Percentiles rank a stretch among this genome's conserved stretches.
These are phyloP conservation scores for Claviceps maximensis DNA, from an alignment of 2,329 filamentous ascomycete species.

Conservation along the genomic window DNA sequence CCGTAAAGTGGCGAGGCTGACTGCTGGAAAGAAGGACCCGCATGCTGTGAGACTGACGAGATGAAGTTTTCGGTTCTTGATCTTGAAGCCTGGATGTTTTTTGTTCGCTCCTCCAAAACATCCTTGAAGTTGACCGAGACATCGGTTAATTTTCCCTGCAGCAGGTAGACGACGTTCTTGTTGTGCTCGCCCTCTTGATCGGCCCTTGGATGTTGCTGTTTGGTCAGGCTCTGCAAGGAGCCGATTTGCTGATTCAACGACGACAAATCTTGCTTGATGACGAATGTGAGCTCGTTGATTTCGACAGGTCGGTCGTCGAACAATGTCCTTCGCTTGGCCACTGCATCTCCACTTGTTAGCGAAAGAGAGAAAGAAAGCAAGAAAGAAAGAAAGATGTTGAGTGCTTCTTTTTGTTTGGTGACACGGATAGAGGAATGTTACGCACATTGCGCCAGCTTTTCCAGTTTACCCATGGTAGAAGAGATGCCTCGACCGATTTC, in stretches of 20 bases:
- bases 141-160: slow-evolving; percentile 84
- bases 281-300: slow-evolving; percentile 91
- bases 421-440: slow-evolving; percentile 6
- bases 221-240: slow-evolving; percentile 62
- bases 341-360: slow-evolving; percentile 25
- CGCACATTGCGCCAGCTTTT: slow-evolving; percentile 75
- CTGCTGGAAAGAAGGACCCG: slow-evolving; percentile 53
- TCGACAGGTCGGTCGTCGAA: slow-evolving; percentile 96
- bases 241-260: slow-evolving; percentile 76
- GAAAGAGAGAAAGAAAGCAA: not conserved
- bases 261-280: slow-evolving; percentile 95
- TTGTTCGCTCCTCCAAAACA: slow-evolving; percentile 87
- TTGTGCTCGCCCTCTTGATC: slow-evolving; percentile 92
- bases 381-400: not conserved
- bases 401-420: not conserved
- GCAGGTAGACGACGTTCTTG: slow-evolving; percentile 86
- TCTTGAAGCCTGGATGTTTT: slow-evolving; percentile 91
- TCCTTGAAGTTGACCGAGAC: slow-evolving; percentile 96
- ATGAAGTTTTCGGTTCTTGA: slow-evolving; percentile 95
- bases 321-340: slow-evolving; percentile 91
- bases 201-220: slow-evolving; percentile 58
- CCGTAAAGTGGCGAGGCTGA: slow-evolving; percentile 81
- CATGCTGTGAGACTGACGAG: slow-evolving; percentile 69
- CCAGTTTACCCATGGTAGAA: slow-evolving; percentile 85
- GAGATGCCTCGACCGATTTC: slow-evolving; percentile 88